Base-by-base conservation (phyloP, 306 rosid species). In the cucumber (Cucumis sativus) region DNA sequence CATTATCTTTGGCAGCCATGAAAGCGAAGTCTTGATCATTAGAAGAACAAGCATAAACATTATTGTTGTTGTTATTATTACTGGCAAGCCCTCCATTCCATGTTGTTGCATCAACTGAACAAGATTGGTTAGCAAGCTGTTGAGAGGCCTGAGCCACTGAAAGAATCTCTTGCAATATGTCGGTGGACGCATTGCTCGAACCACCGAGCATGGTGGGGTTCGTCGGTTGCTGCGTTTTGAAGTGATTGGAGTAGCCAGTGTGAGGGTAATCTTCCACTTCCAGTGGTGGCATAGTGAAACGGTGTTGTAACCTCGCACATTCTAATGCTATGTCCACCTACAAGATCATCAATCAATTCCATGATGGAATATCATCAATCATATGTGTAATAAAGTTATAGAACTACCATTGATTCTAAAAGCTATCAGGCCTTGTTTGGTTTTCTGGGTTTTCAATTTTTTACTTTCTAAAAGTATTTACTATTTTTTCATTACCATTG, bases 291-390 rank as follows among this genome's bases (percentile, higher is more conserved):
- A 90, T 82, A 58, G 84, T 15, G 78, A 91, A 86, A 81, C 95
- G 85, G 62, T 90, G 93, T 54, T 91, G 96, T 87, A 91, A 80
- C 88, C 98, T 87, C 84, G 98, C 98, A 76, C 96, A 91, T 87
- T 94, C 96, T 68, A 90, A 71, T 39, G 98, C 96, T 82, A 89
- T 80, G 78, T 94, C 97, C 55, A 94, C 96, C 98, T 94, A 52
- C 55, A 82, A 47, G n/a, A 68, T 51, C 56, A 47, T 6, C 52
- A 12, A 45, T 11, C 58, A 20, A 60, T 25, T 21, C 43, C 57
- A 71, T 56, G 70, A 5, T 65, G 20, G 23, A 54, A 13, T 69
- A n/a, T 43, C 7, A n/a, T 39, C 8, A 6, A 49, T 33, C 41
- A 69, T 68, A 6, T 62, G 11, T 16, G 51, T 20, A 47, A 47